These are phyloP conservation scores for Exophiala lecanii-corni DNA, from an alignment of 2,329 filamentous ascomycete species.

Conservation along the genomic window DNA sequence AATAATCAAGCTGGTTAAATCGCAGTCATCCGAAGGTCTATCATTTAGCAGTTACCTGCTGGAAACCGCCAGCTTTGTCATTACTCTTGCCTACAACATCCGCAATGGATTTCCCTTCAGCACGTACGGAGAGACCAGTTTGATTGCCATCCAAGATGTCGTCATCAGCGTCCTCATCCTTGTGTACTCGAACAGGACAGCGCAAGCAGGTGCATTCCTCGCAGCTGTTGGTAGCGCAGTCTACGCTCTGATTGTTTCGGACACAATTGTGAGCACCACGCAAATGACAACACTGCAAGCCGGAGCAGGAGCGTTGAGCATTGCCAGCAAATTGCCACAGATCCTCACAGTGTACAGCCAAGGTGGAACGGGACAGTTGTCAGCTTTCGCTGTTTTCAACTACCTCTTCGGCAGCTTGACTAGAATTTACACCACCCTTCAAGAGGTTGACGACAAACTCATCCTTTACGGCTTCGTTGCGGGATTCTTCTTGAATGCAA, in stretches of 20 bases:
- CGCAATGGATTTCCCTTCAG: conserved; percentile 91
- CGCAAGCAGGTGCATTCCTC: conserved; percentile 70
- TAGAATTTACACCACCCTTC: conserved; percentile 94
- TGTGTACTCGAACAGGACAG: conserved; percentile 67
- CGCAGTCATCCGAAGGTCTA: conserved; percentile 75
- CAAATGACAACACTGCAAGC: conserved; percentile 73
- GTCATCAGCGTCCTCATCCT: conserved; percentile 82
- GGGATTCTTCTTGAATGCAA: conserved; percentile 81
- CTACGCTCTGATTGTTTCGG: conserved; percentile 64
- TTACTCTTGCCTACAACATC: conserved; percentile 86
- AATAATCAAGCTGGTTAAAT: conserved; percentile 83
- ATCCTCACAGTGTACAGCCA: conserved; percentile 80
- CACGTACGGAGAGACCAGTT: conserved; percentile 90
- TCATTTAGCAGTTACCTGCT: conserved; percentile 88
- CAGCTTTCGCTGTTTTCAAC: conserved; percentile 97
- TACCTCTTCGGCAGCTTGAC: conserved; percentile 89
- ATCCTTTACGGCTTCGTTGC: conserved; percentile 94
- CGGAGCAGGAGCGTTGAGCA: conserved; percentile 73
- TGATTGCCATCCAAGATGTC: conserved; percentile 90
- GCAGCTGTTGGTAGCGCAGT: conserved; percentile 66
- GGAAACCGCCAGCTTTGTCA: conserved; percentile 82
- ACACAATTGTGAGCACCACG: conserved; percentile 60
- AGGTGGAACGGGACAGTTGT: conserved; percentile 90
- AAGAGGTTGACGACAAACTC: conserved; percentile 94
- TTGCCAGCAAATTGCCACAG: conserved; percentile 91